Conservation (phyloP, 441 rosid species). For the Adansonia rubrostipa region DNA sequence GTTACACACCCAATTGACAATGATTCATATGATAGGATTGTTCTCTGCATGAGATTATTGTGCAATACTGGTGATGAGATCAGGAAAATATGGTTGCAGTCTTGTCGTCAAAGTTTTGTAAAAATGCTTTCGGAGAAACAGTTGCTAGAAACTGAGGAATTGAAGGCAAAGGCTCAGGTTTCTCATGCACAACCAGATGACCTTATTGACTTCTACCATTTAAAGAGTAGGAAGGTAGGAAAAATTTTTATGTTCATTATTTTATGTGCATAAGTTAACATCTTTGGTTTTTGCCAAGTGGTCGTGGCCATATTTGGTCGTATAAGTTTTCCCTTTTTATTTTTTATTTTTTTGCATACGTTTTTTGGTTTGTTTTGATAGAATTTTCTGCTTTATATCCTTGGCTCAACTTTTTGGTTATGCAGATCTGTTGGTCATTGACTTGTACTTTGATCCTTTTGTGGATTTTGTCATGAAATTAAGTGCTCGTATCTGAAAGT, state of each 20-base stretch:
- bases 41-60: constrained; percentile 71
- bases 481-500: constrained; percentile 2
- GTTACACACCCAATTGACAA: constrained; percentile 79
- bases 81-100: constrained; percentile 82
- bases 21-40: constrained; percentile 82
- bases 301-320: background rate
- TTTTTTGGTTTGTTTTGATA: constrained; percentile 5
- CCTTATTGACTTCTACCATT: constrained; percentile 87
- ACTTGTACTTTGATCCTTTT: background rate
- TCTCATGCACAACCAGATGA: constrained; percentile 91
- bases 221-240: constrained; percentile 87
- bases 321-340: background rate
- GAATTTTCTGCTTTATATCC: background rate
- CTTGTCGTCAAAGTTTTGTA: constrained; percentile 86
- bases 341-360: background rate
- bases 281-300: constrained; percentile 14
- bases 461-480: background rate
- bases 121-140: constrained; percentile 93
- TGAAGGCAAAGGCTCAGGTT: constrained; percentile 86
- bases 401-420: background rate
- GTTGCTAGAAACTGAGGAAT: constrained; percentile 73
- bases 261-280: constrained; percentile 9
- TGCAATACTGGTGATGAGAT: constrained; percentile 76
- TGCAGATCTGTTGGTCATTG: background rate
- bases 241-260: background rate